Evolutionary conservation across 2,329 filamentous ascomycete species (phyloP).

Genomic region (Didymella arachidicola): DNA sequence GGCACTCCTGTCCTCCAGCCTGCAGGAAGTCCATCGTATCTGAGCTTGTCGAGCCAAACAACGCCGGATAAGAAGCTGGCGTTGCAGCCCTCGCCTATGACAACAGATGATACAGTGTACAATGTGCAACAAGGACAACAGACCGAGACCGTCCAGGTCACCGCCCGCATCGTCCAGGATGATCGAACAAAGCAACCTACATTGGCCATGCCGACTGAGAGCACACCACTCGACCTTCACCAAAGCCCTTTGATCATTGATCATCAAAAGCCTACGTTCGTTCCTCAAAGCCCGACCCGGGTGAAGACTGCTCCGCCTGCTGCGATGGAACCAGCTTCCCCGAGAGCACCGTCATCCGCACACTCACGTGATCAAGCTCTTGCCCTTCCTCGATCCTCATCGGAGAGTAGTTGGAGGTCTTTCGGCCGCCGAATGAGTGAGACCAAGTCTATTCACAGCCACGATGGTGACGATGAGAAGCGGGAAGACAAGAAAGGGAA

Average conservation of each 20-base stretch:
- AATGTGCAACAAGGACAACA: constrained; percentile 52
- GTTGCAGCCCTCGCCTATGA: constrained; percentile 18
- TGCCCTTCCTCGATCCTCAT: constrained; percentile 48
- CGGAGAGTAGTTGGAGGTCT: constrained; percentile 50
- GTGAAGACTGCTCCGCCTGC: constrained; percentile 29
- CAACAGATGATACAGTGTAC: constrained; percentile 48
- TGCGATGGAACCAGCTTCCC: constrained; percentile 40
- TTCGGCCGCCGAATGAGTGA: constrained; percentile 51
- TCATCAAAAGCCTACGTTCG: constrained; percentile 58
- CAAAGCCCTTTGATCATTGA: constrained; percentile 69
- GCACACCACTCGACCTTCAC: constrained; percentile 59
- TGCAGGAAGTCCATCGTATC: constrained; percentile 41
- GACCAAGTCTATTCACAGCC: constrained; percentile 40
- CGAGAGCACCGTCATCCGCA: constrained; percentile 41
- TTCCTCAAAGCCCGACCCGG: constrained; percentile 37
- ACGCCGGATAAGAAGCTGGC: constrained; percentile 38
- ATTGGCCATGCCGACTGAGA: constrained; percentile 59
- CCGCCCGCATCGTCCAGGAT: constrained; percentile 80
- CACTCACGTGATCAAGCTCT: constrained; percentile 42
- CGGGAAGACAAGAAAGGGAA: constrained; percentile 57
- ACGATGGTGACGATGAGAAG: constrained; percentile 51
- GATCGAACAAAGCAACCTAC: constrained; percentile 48
- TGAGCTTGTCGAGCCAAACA: constrained; percentile 37
- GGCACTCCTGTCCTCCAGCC: constrained; percentile 39
- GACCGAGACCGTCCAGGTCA: constrained; percentile 86